Conservation (phyloP, 768 basidiomycete species). For the Mrakia blollopis region DNA sequence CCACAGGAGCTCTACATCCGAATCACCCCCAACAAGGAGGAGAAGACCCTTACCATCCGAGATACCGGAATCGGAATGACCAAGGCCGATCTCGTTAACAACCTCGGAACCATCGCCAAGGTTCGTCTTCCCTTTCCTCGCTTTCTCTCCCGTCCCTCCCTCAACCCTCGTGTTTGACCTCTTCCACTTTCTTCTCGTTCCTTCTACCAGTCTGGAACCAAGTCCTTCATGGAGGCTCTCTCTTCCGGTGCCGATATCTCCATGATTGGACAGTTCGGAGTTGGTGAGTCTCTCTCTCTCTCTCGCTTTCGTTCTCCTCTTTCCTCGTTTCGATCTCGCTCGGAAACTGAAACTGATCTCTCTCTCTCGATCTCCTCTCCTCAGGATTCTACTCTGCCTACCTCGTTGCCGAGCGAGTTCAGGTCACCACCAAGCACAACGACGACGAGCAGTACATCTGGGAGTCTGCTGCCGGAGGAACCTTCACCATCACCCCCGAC, state of each 20-base stretch:
- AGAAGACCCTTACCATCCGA: slow-evolving; percentile 81
- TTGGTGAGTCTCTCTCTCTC: slow-evolving; percentile 51
- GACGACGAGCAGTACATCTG: slow-evolving; percentile 99
- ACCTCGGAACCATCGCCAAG: slow-evolving; percentile 78
- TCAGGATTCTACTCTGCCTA: slow-evolving; percentile 90
- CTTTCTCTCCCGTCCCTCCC: neutral
- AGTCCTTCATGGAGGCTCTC: slow-evolving; percentile 98
- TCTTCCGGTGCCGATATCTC: slow-evolving; percentile 53
- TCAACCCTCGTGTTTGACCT: neutral
- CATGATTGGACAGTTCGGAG: slow-evolving; percentile 99
- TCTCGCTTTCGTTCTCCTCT: neutral
- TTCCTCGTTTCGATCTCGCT: slow-evolving; percentile 43
- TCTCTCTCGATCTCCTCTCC: neutral
- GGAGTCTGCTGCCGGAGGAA: slow-evolving; percentile 99
- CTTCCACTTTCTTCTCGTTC: neutral
- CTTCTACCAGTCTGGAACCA: slow-evolving; percentile 71
- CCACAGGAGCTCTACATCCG: slow-evolving; percentile 32
- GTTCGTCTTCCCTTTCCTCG: neutral
- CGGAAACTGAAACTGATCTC: slow-evolving; percentile 76
- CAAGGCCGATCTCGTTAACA: slow-evolving; percentile 99
- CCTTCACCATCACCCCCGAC: slow-evolving; percentile 96
- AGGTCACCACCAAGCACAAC: slow-evolving; percentile 99
- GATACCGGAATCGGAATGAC: slow-evolving; percentile 99
- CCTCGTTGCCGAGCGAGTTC: slow-evolving; percentile 96
- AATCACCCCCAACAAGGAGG: slow-evolving; percentile 66